A percentile compares a stretch with the other conserved stretches of the same genome.
Evolutionary conservation across 805 yeast genomes (phyloP).

Genomic region (Maudiozyma barnettii): DNA sequence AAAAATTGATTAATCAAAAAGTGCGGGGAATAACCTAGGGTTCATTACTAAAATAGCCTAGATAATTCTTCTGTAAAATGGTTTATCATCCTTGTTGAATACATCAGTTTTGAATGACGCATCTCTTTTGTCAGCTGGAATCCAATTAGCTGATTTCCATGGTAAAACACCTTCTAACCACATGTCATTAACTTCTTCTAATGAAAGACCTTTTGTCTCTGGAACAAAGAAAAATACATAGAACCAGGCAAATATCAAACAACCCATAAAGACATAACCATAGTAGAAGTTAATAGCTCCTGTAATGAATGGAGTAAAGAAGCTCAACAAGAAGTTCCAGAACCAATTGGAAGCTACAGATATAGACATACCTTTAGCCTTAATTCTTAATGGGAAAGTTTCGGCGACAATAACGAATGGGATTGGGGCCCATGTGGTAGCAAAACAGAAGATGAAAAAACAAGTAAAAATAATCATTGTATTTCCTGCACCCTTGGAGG

Average conservation of each 20-base stretch:
- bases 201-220: constrained; percentile 69
- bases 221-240: constrained; percentile 62
- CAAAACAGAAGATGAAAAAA: constrained; percentile 62
- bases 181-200: constrained; percentile 72
- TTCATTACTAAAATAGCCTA: background rate
- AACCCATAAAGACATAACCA: constrained; percentile 54
- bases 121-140: constrained; percentile 35
- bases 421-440: constrained; percentile 70
- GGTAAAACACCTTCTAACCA: constrained; percentile 33
- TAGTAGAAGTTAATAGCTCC: constrained; percentile 54
- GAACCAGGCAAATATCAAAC: constrained; percentile 43
- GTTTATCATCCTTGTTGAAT: constrained; percentile 19
- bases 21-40: background rate
- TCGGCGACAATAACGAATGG: constrained; percentile 58
- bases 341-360: constrained; percentile 56
- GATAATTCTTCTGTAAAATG: constrained; percentile 11
- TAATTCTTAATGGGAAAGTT: constrained; percentile 63
- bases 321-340: constrained; percentile 59
- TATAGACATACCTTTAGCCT: constrained; percentile 47
- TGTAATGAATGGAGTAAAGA: constrained; percentile 65
- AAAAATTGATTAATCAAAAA: background rate
- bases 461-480: constrained; percentile 66
- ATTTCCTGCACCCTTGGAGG: constrained; percentile 51
- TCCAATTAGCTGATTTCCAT: constrained; percentile 41
- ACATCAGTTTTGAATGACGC: constrained; percentile 20